A percentile compares a stretch with the other conserved stretches of the same genome.
Conservation (phyloP, 257 asterid genomes). For the Ehretia macrophylla region DNA sequence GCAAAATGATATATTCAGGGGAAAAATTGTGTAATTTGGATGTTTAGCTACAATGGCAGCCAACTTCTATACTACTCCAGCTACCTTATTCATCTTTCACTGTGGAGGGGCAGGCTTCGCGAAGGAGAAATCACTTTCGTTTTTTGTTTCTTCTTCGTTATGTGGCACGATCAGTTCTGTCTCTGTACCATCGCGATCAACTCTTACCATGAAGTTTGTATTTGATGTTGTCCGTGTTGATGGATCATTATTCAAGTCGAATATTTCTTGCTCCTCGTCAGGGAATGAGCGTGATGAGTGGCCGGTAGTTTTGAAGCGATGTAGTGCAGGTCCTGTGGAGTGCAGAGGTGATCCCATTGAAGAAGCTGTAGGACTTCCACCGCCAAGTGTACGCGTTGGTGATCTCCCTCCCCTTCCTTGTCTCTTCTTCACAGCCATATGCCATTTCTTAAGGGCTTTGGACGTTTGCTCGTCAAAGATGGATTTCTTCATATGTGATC, state of each 20-base stretch:
- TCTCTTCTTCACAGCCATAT: conserved; percentile 76
- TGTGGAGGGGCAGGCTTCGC: conserved; percentile 45
- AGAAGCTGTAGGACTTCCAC: conserved; percentile 53
- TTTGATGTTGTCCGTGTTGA: conserved; percentile 36
- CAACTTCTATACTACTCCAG: background rate
- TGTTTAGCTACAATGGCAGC: background rate
- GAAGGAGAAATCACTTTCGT: conserved; percentile 67
- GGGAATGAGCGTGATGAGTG: conserved; percentile 39
- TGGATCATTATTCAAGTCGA: conserved; percentile 61
- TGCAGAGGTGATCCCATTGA: conserved; percentile 61
- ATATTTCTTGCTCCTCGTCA: conserved; percentile 39
- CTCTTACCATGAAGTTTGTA: conserved; percentile 32
- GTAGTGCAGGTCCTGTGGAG: conserved; percentile 47
- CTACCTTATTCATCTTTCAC: conserved; percentile 20
- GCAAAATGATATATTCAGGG: background rate
- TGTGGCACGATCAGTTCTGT: conserved; percentile 16
- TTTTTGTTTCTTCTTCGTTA: conserved; percentile 27
- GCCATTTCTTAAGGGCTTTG: conserved; percentile 91
- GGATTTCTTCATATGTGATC: conserved; percentile 75
- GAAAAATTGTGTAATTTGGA: background rate
- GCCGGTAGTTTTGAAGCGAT: conserved; percentile 65
- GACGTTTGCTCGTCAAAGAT: conserved; percentile 92
- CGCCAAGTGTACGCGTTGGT: conserved; percentile 50
- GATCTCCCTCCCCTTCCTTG: conserved; percentile 47
- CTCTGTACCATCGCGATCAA: conserved; percentile 27